These are phyloP conservation scores for Xerocomus spinulosus DNA, from an alignment of 768 basidiomycete genomes.

Conservation along the genomic window DNA sequence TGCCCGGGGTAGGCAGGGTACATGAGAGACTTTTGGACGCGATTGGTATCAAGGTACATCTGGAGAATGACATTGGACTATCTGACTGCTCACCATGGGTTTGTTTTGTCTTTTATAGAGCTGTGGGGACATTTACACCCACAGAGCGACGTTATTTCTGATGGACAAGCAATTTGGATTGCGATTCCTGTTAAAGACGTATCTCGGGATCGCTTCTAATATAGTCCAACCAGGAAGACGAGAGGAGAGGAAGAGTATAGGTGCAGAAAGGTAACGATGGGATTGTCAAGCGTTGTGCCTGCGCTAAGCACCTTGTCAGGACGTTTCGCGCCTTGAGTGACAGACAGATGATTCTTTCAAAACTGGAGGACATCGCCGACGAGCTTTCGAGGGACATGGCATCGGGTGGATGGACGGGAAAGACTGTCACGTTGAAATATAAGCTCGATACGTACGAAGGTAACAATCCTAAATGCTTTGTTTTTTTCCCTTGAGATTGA, in stretches of 20 bases:
- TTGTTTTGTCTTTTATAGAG: constrained; percentile 41
- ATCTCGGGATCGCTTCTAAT: constrained; percentile 87
- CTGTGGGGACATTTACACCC: constrained; percentile 83
- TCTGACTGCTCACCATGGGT: background rate
- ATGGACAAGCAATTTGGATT: constrained; percentile 89
- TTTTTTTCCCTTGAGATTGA: constrained; percentile 6
- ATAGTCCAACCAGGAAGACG: constrained; percentile 68
- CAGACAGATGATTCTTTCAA: constrained; percentile 61
- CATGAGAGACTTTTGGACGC: constrained; percentile 84
- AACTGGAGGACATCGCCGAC: constrained; percentile 75
- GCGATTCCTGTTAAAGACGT: constrained; percentile 65
- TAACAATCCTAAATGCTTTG: constrained; percentile 18
- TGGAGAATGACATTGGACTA: background rate
- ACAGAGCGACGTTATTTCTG: constrained; percentile 67
- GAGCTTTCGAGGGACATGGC: constrained; percentile 81
- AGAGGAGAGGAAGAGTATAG: constrained; percentile 88
- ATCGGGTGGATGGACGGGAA: constrained; percentile 76
- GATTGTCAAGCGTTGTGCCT: background rate
- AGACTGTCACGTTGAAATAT: constrained; percentile 87
- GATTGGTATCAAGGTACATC: constrained; percentile 68
- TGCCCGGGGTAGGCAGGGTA: constrained; percentile 89
- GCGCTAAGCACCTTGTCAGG: constrained; percentile 35
- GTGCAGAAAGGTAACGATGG: constrained; percentile 67
- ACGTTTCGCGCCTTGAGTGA: constrained; percentile 72
- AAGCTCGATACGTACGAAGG: constrained; percentile 91